A percentile compares a stretch with the other conserved stretches of the same genome.
These are phyloP conservation scores for Wallacemonas rigidus DNA, from an alignment of 208 protist genomes.

Conservation along the genomic window DNA sequence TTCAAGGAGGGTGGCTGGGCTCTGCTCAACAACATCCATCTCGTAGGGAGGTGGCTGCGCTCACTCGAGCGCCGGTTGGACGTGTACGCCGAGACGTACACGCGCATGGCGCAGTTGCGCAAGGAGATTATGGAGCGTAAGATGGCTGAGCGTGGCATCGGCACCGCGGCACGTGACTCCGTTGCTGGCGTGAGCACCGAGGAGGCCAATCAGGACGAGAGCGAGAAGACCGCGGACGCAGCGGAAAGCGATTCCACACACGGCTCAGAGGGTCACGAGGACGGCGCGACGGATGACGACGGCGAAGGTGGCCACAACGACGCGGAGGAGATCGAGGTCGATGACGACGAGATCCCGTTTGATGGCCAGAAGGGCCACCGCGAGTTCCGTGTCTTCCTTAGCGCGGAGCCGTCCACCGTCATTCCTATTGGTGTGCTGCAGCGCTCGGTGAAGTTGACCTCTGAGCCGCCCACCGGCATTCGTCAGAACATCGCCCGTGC, in stretches of 20 bases:
- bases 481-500: constrained; percentile 97
- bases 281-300: constrained; percentile 26
- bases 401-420: constrained; percentile 94
- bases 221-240: constrained; percentile 23
- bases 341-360: constrained; percentile 91
- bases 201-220: constrained; percentile 8
- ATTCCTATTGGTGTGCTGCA: constrained; percentile 98
- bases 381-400: constrained; percentile 97
- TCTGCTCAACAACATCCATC: constrained; percentile 98
- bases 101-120: constrained; percentile 84
- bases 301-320: constrained; percentile 22
- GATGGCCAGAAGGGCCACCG: constrained; percentile 92
- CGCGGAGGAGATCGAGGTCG: constrained; percentile 54
- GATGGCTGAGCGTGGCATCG: constrained; percentile 44
- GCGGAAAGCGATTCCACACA: constrained; percentile 12
- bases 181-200: constrained; percentile 16
- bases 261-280: constrained; percentile 16
- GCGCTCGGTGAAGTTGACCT: constrained; percentile 98
- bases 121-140: constrained; percentile 88
- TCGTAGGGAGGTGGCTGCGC: constrained; percentile 96
- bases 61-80: constrained; percentile 97
- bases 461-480: constrained; percentile 97
- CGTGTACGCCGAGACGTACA: constrained; percentile 90
- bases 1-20: constrained; percentile 96
- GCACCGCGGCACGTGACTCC: neutral